Base-by-base conservation (phyloP, 345 rosid genomes). In the Barbarea vulgaris region DNA sequence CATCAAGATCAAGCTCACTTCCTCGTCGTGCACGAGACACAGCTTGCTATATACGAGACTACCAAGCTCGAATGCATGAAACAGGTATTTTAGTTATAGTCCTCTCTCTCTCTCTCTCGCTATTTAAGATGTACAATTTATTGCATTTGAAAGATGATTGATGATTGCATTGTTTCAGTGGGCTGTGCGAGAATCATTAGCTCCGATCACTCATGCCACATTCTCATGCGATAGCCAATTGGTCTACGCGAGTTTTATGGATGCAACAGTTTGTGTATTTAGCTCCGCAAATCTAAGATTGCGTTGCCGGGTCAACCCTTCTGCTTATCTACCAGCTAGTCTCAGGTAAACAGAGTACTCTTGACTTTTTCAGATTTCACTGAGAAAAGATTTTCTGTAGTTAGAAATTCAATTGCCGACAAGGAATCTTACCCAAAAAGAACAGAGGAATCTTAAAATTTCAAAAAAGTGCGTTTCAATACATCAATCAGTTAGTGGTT, bases 201-300 rank as follows among this genome's bases (percentile, higher is more conserved):
- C 91, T 9, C 92, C 93, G 9, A 86, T 94, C 71, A 88, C 97
- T 54, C 89, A 92, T 75, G 97, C 98, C 3, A 90, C 93, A 2
- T 94, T 90, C 82, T 94, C 98, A 8, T 94, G 98, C 44, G 98
- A 94, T 83, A 92, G 98, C 75, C 97, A 90, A 79, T 86, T 92
- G 79, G 81, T 94, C 21, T 94, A 87, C 61, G 92, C 97, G 8
- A 83, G 98, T 81, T 94, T 92, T 81, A 80, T 88, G 66, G 98
- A 94, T 73, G 96, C 93, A 61, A 83, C 91, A 9, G 82, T 94
- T 17, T 90, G 96, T 67, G 92, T 92, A 24, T 88, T 92, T 72
- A 90, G 80, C 63, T 89, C 98, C 64, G 81, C 83, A 30, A 88
- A 86, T 83, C 91, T 94, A 74, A 81, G 85, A 74, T 37, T 87